These are phyloP conservation scores for Ophiostoma angusticollis DNA, from an alignment of 2,329 filamentous ascomycete species.

Conservation along the genomic window DNA sequence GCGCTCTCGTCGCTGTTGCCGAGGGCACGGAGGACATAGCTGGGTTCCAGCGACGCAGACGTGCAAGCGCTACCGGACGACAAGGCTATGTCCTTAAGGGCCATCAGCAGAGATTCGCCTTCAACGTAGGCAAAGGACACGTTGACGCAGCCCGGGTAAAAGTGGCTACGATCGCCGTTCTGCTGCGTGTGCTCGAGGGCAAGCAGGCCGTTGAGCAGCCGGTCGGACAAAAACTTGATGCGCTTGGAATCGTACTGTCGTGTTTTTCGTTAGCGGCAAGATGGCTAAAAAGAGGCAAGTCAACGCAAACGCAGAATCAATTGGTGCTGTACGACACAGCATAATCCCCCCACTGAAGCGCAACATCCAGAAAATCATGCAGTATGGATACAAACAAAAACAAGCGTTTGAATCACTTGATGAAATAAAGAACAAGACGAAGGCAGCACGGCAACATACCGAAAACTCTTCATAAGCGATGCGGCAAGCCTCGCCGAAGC, in stretches of 20 bases:
- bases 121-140: conserved; percentile 98
- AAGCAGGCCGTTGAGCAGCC: conserved; percentile 69
- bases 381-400: conserved; percentile 62
- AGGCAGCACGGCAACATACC: conserved; percentile 50
- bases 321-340: conserved; percentile 52
- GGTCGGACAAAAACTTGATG: conserved; percentile 70
- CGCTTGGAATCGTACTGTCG: conserved; percentile 83
- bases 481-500: conserved; percentile 90
- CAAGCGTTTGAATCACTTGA: too few relatives aligned
- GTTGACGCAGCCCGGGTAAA: conserved; percentile 96
- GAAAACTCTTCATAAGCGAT: conserved; percentile 81
- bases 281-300: conserved; percentile 1
- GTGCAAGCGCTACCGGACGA: conserved; percentile 96
- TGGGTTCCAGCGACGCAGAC: conserved; percentile 89
- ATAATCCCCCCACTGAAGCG: conserved; percentile 42
- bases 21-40: conserved; percentile 85
- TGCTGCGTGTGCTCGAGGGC: conserved; percentile 83
- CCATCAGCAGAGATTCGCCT: conserved; percentile 95
- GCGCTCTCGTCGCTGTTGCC: conserved; percentile 96
- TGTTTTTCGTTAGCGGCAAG: not conserved
- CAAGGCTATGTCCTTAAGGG: conserved; percentile 91
- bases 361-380: conserved; percentile 80
- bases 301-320: conserved; percentile 30
- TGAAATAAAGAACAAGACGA: not conserved
- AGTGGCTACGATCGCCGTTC: conserved; percentile 70